Base-by-base conservation (phyloP, 2,329 filamentous ascomycete genomes). In the Fusarium mangiferae region DNA sequence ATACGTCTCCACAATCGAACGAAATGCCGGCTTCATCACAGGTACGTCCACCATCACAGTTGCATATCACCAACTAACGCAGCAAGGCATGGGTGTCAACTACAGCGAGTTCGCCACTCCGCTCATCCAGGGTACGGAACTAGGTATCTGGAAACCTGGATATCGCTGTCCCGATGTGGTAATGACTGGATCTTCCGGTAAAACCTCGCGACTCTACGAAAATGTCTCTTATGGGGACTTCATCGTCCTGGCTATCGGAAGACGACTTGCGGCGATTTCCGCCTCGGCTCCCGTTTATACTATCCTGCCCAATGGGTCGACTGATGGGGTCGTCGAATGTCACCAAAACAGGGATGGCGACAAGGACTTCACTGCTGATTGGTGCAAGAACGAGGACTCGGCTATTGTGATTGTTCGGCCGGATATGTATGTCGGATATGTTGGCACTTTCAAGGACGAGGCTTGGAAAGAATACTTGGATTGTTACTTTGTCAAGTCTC, bases 1-100 rank as follows among this genome's bases (percentile, higher is more conserved):
- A 41, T 87, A 87, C 52, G 85, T 87, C 6, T 81, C 81, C 33
- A 84, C 85, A 1, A 85, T 87, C 46, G 81, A 87, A 68, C 82
- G 81, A 64, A 87, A 86, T 48, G 85, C 85, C 1, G 85, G 82
- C 3, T 87, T 85, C 67, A 87, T 87, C 51, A 86, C 85, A 11
- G 85, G 84, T 82, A 75, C 67, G 77, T 65, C 11, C 12, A 2
- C 6, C 6, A 20, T 12, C 26, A 20, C 1, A 14, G 30, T 51
- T 5, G 14, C 66, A 35, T 41, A 5, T 28, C 11, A 17, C 10
- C 2, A 4, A 17, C 57, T 73, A 24, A 73, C 15, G 2, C 1
- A 2, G 18, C 20, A 24, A 73, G 71, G 71, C 18, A 73, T 73
- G 71, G 71, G 71, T 10, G 66, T 73, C 9, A 57, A 61, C 42